Evolutionary conservation across 2,329 filamentous ascomycete species (phyloP).

Genomic region (Purpureocillium takamizusanense): DNA sequence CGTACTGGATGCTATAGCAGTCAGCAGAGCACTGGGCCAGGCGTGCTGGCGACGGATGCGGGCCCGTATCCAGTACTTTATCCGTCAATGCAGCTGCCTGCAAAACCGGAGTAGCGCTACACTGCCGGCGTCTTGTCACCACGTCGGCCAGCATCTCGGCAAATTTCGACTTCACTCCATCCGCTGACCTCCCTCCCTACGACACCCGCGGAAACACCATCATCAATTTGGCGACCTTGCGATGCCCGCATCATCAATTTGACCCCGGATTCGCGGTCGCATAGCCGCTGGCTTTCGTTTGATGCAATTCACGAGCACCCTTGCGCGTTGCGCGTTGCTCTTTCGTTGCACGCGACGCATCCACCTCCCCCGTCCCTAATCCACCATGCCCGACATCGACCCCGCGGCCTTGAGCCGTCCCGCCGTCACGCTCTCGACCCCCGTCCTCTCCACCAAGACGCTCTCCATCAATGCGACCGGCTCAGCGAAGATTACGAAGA

Average conservation of each 20-base stretch:
- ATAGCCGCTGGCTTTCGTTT: slow-evolving; percentile 23
- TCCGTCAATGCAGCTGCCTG: neutral
- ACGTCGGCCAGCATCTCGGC: slow-evolving; percentile 15
- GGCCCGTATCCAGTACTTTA: slow-evolving; percentile 12
- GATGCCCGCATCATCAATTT: slow-evolving; percentile 36
- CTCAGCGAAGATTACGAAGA: slow-evolving; percentile 45
- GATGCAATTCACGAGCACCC: slow-evolving; percentile 33
- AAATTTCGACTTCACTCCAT: slow-evolving; percentile 24
- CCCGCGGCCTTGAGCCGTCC: slow-evolving; percentile 59
- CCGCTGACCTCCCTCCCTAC: slow-evolving; percentile 17
- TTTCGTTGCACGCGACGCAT: slow-evolving; percentile 37
- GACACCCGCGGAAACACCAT: slow-evolving; percentile 14
- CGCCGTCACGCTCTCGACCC: slow-evolving; percentile 47
- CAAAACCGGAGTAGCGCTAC: neutral
- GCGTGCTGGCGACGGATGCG: slow-evolving; percentile 8
- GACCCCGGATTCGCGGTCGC: slow-evolving; percentile 32
- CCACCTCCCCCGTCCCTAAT: slow-evolving; percentile 17
- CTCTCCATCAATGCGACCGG: slow-evolving; percentile 42
- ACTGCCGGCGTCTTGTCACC: neutral
- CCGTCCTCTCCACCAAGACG: slow-evolving; percentile 48
- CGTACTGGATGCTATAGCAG: too few species aligned
- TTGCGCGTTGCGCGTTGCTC: slow-evolving; percentile 35
- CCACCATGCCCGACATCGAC: slow-evolving; percentile 59
- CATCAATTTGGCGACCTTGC: slow-evolving; percentile 31
- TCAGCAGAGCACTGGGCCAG: neutral